Percentiles rank a stretch among this genome's conserved stretches.
phyloP scores from a whole-genome alignment of 129 eudicot genomes.

The Kitagawia praeruptora region DNA sequence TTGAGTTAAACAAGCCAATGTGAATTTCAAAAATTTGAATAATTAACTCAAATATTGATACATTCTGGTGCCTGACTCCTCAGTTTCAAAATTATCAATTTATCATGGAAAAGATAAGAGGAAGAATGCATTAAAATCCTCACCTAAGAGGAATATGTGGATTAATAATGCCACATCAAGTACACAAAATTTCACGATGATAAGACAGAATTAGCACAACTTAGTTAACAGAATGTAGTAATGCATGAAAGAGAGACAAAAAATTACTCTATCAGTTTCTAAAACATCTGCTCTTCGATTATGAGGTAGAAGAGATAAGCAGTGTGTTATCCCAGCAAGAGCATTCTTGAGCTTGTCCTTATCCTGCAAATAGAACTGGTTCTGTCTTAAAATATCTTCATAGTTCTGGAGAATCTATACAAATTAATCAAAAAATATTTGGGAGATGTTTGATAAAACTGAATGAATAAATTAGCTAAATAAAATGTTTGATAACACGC shows the following conservation, averaged over 20 bases:
- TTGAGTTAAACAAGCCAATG: neutral
- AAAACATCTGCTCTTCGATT: slow-evolving; percentile 31
- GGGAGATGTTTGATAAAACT: neutral
- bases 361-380: slow-evolving; percentile 65
- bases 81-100: slow-evolving; percentile 40
- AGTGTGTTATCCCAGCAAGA: slow-evolving; percentile 63
- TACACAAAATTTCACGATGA: neutral
- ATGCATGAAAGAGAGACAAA: neutral
- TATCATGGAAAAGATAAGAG: neutral
- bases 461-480: too few species aligned
- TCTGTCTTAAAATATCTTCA: slow-evolving; percentile 65
- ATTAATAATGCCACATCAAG: neutral
- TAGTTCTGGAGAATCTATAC: slow-evolving; percentile 75
- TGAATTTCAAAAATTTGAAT: too few species aligned
- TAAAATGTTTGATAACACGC: too few species aligned
- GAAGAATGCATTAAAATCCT: neutral
- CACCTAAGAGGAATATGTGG: neutral
- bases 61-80: slow-evolving; percentile 96
- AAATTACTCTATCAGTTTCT: slow-evolving; percentile 39
- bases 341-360: slow-evolving; percentile 70
- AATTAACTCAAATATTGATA: slow-evolving; percentile 12
- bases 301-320: slow-evolving; percentile 70
- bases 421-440: neutral
- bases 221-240: neutral
- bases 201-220: neutral